These are phyloP conservation scores for Colletotrichum karsti DNA, from an alignment of 2,329 filamentous ascomycete genomes.

Conservation along the genomic window DNA sequence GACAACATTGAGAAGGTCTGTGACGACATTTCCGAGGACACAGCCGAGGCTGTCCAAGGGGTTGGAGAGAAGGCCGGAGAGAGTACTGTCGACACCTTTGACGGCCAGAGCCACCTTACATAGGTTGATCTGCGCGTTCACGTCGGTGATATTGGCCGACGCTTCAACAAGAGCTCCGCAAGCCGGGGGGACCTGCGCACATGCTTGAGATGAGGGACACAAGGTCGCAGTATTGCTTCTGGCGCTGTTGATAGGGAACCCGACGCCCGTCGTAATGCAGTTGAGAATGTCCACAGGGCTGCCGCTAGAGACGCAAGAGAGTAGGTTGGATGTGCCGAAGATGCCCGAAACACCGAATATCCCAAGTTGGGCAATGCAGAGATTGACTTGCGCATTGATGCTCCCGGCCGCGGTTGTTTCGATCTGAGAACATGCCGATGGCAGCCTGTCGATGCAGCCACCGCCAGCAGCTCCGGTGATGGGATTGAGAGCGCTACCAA, in stretches of 20 bases:
- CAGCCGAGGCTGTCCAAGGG: neutral
- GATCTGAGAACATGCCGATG: neutral
- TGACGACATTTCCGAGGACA: neutral
- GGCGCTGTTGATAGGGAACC: neutral
- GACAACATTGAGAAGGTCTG: neutral
- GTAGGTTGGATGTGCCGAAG: neutral
- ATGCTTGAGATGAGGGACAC: neutral
- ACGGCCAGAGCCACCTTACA: neutral
- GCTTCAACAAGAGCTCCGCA: constrained; percentile 2
- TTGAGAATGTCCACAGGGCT: neutral
- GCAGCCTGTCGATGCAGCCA: too few relatives aligned
- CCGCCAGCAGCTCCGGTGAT: too few relatives aligned
- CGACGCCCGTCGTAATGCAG: neutral
- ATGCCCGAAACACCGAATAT: neutral
- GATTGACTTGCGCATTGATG: neutral
- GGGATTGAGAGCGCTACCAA: neutral
- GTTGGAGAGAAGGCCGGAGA: neutral
- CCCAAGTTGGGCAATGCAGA: neutral
- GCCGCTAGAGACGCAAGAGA: neutral
- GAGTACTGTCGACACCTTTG: neutral
- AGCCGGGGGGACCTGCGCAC: neutral
- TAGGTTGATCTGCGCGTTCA: neutral
- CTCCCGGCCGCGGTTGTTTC: neutral
- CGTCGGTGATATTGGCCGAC: neutral
- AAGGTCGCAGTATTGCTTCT: neutral